Conservation (phyloP, 2,329 filamentous ascomycete species). For the Sporothrix inflata region DNA sequence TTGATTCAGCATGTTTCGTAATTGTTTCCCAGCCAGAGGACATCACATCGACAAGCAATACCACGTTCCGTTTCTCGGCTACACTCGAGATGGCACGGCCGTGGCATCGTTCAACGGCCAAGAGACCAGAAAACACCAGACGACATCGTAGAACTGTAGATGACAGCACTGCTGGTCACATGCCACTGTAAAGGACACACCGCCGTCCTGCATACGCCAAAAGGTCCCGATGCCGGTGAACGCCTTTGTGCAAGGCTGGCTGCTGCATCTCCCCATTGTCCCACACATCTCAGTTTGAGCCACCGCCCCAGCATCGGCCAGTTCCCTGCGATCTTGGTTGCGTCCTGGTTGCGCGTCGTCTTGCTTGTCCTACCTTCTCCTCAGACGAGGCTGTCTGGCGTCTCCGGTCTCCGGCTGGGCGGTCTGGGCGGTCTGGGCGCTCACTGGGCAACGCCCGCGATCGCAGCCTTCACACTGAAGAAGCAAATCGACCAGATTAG, state of each 20-base stretch:
- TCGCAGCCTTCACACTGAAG: background rate
- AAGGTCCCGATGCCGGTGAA: background rate
- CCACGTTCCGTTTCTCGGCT: background rate
- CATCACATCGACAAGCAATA: background rate
- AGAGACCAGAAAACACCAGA: background rate
- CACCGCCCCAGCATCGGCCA: background rate
- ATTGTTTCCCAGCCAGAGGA: background rate
- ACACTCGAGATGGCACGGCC: background rate
- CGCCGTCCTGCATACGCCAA: too few species aligned
- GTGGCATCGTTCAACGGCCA: conserved; percentile 4
- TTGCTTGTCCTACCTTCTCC: background rate
- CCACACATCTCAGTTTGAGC: background rate
- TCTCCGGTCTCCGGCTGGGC: background rate
- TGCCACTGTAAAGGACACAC: too few species aligned
- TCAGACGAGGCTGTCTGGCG: background rate
- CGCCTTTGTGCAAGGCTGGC: background rate
- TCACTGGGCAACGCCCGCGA: background rate
- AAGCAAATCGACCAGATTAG: background rate
- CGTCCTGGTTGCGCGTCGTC: background rate
- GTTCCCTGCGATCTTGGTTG: background rate
- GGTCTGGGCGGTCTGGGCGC: background rate
- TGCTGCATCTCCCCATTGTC: conserved; percentile 11
- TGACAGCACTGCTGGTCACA: background rate
- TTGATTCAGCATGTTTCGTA: conserved; percentile 4
- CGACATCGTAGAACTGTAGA: background rate